Base-by-base conservation (phyloP, 2,329 filamentous ascomycete genomes). In the Paecilomyces sp. region DNA sequence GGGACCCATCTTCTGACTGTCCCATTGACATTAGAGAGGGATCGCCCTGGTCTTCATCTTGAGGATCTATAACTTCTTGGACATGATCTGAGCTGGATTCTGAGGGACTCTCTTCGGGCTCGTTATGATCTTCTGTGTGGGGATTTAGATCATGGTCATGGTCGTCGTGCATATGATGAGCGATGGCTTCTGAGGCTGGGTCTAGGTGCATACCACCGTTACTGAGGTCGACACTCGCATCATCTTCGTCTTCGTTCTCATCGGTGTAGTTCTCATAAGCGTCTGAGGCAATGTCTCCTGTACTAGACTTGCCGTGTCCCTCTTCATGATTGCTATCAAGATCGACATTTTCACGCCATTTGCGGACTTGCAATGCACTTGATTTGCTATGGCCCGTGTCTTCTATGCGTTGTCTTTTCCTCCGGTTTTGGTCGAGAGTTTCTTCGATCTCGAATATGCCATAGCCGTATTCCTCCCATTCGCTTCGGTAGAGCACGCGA, bases 391-490 rank as follows among this genome's bases (percentile, higher is more conserved):
- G 15, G 41, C n/a, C 4, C 18, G 41, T 47, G n/a, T 47, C 57
- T n/a, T 61, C 61, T 57, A 70, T 25, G n/a, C 68, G 68, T 22
- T 69, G 66, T 57, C 68, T 65, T 61, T 76, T 77, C 22, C 60
- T 67, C 30, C 65, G 67, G 60, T 71, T 71, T 52, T 66, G 63
- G 24, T 60, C 61, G 54, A 76, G 58, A 1, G 72, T 68, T 9
- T 71, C 67, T 15, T 72, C 64, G 5, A 74, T 54, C 22, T 72
- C 64, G 11, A 66, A 56, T 1, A 65, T 59, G 7, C 68, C 68
- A 36, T 66, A 62, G 1, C 71, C 71, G 58, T 72, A 73, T n/a
- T 71, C 70, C 64, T 85, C 82, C 83, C 83, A 85, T 33, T 79
- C 74, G 18, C 77, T 73, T 54, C 73, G 75, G 57, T 80, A 83